These are phyloP conservation scores for Pachyrhizus erosus DNA, from an alignment of 306 rosid species.

Conservation along the genomic window DNA sequence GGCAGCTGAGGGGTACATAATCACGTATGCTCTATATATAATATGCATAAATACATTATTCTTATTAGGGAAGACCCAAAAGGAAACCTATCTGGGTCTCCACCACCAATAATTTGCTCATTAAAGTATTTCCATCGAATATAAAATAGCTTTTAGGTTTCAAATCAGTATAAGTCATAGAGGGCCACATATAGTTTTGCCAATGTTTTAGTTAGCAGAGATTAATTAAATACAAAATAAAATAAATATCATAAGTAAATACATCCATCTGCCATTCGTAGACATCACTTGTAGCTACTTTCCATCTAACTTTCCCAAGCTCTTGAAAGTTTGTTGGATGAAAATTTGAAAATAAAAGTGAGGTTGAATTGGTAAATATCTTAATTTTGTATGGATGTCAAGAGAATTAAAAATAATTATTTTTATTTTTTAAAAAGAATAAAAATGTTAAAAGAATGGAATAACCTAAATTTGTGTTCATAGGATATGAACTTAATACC, in stretches of 20 bases:
- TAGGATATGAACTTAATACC: background rate
- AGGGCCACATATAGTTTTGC: background rate
- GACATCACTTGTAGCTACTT: slow-evolving; percentile 7
- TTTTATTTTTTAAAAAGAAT: background rate
- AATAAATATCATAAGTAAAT: background rate
- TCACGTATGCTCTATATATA: background rate
- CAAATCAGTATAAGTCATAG: background rate
- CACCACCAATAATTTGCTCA: background rate
- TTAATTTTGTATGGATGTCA: background rate
- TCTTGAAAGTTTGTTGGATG: slow-evolving; percentile 50
- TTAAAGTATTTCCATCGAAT: background rate
- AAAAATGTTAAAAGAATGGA: background rate
- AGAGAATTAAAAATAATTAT: background rate
- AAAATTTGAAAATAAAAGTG: background rate
- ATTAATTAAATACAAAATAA: background rate
- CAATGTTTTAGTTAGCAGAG: background rate
- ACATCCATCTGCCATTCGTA: slow-evolving; percentile 36
- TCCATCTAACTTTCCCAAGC: slow-evolving; percentile 49
- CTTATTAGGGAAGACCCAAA: background rate
- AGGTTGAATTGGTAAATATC: background rate
- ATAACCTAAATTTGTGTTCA: background rate
- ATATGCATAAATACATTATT: background rate
- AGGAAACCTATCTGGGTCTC: background rate
- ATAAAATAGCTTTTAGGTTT: background rate
- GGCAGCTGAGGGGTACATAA: background rate